Evolutionary conservation across 2,329 filamentous ascomycete species (phyloP).

Genomic region (Akanthomyces dipterigenus): DNA sequence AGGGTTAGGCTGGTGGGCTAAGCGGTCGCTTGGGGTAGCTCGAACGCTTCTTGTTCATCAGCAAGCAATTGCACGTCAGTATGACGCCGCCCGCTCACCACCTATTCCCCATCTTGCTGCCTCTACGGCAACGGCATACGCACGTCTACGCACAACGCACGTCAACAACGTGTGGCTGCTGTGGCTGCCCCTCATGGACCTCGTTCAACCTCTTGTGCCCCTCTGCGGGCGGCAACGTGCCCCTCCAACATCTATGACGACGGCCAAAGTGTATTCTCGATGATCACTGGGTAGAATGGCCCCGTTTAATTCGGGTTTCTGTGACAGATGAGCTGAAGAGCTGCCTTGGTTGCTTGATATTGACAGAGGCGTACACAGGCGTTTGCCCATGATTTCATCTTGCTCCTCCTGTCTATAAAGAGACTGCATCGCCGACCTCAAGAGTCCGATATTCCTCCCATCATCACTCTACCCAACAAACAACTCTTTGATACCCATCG

Average conservation of each 20-base stretch:
- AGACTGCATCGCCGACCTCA: neutral
- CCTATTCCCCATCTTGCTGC: neutral
- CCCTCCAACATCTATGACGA: constrained; percentile 11
- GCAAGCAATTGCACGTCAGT: neutral
- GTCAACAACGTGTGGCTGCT: neutral
- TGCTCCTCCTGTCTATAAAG: constrained; percentile 5
- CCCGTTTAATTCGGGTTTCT: neutral
- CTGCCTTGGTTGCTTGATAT: constrained; percentile 7
- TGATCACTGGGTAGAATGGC: neutral
- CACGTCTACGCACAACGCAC: neutral
- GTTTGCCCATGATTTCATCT: neutral
- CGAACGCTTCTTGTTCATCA: neutral
- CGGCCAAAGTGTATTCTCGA: neutral
- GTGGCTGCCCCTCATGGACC: neutral
- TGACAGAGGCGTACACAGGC: neutral
- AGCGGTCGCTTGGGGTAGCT: neutral
- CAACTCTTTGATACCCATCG: constrained; percentile 9
- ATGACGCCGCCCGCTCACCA: neutral
- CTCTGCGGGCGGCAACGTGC: neutral
- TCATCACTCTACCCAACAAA: constrained; percentile 12
- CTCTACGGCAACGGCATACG: too few species aligned
- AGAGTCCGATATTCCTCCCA: constrained; percentile 14
- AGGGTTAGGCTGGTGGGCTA: too few species aligned
- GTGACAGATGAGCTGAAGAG: neutral
- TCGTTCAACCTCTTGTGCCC: too few species aligned